Evolutionary conservation across 192 early-diverging fungal genomes (phyloP), one percentile per base, ranked within the genome.

Genomic region (Coemansia sp.): DNA sequence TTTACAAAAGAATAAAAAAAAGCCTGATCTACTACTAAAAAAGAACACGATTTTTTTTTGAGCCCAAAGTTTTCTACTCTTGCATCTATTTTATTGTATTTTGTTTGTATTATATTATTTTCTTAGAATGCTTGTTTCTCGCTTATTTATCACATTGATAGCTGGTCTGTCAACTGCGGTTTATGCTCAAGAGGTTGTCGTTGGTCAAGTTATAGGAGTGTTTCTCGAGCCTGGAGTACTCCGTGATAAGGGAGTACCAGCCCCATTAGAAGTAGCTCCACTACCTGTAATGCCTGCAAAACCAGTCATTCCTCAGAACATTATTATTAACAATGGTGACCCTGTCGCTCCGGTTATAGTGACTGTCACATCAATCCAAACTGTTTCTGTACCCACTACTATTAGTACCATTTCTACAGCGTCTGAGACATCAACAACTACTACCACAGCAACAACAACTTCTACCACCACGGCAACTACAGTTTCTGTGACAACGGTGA

Each of bases 161-260:
- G 75, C 75, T 51, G 75, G 69, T 22, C 65, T 77, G 58, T 77
- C 75, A 42, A 38, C 58, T 36, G 42, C 41, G 6, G 40, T 53
- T 1, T 62, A 65, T 27, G 29, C 20, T n/a, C 53, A 56, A 31
- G 27, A 56, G 13, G 3, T 42, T 3, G 15, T 42, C 0, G 5
- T 3, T 42, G 13, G 5, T 5, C 10, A 11, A 15, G 13, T 42
- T 15, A 7, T 36, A 36, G 34, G 34, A 36, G 34, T 36, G 34
- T 36, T 36, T 36, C 1, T 36, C 9, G 34, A 36, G 34, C 34
- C 34, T 1, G 41, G 13, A 42, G 41, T 13, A 4, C 40, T 12
- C 0, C 39, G 39, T 40, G 39, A 40, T 40, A 1, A 1, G 6
- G 9, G 39, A 41, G 11, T 41, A 41, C 40, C 40, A 12, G 40